Base-by-base conservation (phyloP, 1,284 basidiomycete species). In the Caloboletus firmus region DNA sequence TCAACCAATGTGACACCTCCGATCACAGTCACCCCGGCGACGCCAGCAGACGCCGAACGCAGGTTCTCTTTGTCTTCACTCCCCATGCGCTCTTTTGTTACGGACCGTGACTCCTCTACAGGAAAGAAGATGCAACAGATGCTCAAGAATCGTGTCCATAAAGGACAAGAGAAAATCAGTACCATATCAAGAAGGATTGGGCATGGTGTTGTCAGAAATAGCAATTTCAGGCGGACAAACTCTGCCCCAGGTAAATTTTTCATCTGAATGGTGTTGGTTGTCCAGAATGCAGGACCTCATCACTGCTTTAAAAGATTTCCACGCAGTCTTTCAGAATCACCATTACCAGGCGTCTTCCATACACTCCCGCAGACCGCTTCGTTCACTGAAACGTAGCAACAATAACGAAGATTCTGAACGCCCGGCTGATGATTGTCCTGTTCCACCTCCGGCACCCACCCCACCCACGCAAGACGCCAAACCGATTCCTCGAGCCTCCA, bases 331-430 rank as follows among this genome's bases (percentile, higher is more conserved):
- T 15, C 78, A 78, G 10, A 81, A 81, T 32, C 78, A 79, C 6
- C 78, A 82, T 2, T 91, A 87, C 61, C 89, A 92, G 66, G 92
- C 92, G 0, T 94, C 92, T 0, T 94, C 91, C 1, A 93, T 93
- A 49, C 91, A 93, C 65, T 89, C 91, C 0, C 84, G 91, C 46
- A 80, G 84, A 49, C 78, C 82, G 1, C 63, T 82, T 36, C 76
- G 76, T 50, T 81, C 79, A 8, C 73, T 82, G 54, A 75, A 79
- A 22, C 75, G 79, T 44, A 72, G 66, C 59, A 32, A 52, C 57
- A 40, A 22, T 32, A 37, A 58, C 59, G 40, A 57, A 26, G 71
- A 77, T 20, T 71, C 75, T 41, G 69, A 72, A 20, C 73, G 62
- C 10, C 60, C 71, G 4, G 65, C 57, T 3, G 69, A 70, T 12